Evolutionary conservation across 139 green algal species (phyloP), one percentile per base, ranked within the genome.

Genomic region (Chlorella sp.): DNA sequence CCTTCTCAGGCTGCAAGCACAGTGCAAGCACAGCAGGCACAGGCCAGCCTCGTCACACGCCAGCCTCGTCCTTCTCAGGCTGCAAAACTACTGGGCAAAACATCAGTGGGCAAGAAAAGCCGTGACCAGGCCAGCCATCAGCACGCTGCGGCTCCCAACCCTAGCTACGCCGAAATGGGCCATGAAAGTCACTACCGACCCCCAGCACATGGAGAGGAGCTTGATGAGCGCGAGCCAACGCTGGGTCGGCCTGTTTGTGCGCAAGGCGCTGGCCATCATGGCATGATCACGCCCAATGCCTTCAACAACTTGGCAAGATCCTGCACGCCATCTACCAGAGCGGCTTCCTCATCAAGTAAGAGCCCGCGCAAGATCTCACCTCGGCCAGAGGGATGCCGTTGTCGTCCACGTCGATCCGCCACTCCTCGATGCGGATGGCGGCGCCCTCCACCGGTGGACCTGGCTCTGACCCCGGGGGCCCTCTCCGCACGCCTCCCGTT

Each of bases 391-490:
- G 74, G 26, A 74, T 1, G 2, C 82, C 82, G 10, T 78, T 24
- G 6, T 82, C 74, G 49, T 85, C 78, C 51, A 88, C 79, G 49
- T 85, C 83, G 68, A 85, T 69, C 17, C 77, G 20, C 90, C 90
- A 95, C 35, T 82, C 74, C 31, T 91, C 87, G 5, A 95, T 79
- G 0, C 90, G 83, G 74, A 92, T 34, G 30, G 82, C 64, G 1
- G 88, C 88, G 0, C 90, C 90, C 22, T 88, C 78, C n/a, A 95
- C 81, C 30, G 83, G 80, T 0, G 87, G 82, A 2, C 87, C 85
- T 0, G 84, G 79, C 68, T 87, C 72, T 5, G 59, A 70, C 23
- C 78, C 77, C 10, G 36, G 61, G 2, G 61, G 61, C 2, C 63
- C 63, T 6, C 63, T n/a, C 27, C 63, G 63, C 32, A 5, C 31